Base-by-base conservation (phyloP, 2,329 filamentous ascomycete species). In the Colletotrichum filicis region DNA sequence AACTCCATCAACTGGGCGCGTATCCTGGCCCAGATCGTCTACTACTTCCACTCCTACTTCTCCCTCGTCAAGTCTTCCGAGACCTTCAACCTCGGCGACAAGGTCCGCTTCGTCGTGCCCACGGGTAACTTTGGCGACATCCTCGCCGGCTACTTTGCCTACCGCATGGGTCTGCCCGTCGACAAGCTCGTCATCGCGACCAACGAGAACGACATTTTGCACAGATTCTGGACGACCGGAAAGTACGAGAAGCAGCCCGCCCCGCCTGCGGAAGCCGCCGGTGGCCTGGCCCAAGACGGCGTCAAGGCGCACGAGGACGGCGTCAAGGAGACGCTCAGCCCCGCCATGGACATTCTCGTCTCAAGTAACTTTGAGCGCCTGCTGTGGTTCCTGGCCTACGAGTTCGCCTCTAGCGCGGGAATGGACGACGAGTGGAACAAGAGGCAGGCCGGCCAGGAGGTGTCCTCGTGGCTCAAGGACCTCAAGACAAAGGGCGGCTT, bases 91-190 rank as follows among this genome's bases (percentile, higher is more conserved):
- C 79, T 92, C 28, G 90, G 89, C 76, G 90, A 94, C 77, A 91
- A 90, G 79, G 88, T 97, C 52, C 92, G 95, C 73, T 97, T 95
- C 79, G 94, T 97, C 9, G 95, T 97, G 0, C 97, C 97, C 2
- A 97, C 95, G 0, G 97, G 97, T 68, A 98, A 99, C 87, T 99
- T 99, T 83, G 95, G 97, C 74, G 95, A 98, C 81, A 95, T 99
- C 76, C 88, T 98, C 4, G 94, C 94, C 1, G 96, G 96, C 63
- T 98, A 96, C 85, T 98, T 98, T 79, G 95, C 96, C 24, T 92
- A 93, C 77, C 89, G 92, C 77, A 97, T 98, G 95, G 95, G 95
- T 68, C 89, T 98, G 3, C 95, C 95, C 4, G 87, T 92, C 3
- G 93, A 97, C 75, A 97, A 96, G 85, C 91, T 99, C 37, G 91